Percentiles rank a stretch among this genome's conserved stretches.
These are phyloP conservation scores for Collybia nuda DNA, from an alignment of 768 basidiomycete genomes.

Conservation along the genomic window DNA sequence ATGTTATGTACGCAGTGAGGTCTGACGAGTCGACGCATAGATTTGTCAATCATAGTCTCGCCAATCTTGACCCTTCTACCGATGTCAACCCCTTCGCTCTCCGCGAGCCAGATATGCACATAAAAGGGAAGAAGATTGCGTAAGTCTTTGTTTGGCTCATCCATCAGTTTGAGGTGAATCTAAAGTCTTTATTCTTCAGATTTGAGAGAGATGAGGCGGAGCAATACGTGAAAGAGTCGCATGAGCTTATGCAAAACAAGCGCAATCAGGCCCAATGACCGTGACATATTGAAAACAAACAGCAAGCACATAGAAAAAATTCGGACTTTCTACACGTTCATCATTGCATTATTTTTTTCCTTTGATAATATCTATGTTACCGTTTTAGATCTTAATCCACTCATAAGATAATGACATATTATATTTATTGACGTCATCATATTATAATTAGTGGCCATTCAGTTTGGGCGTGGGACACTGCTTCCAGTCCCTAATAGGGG, in stretches of 20 bases:
- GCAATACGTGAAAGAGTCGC: constrained; percentile 61
- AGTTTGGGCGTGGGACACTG: too few species aligned
- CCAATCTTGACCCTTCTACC: constrained; percentile 71
- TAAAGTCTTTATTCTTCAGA: constrained; percentile 31
- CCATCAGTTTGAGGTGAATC: not conserved
- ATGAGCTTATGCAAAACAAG: constrained; percentile 45
- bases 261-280: too few species aligned
- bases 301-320: too few species aligned
- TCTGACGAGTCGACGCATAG: constrained; percentile 93
- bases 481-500: too few species aligned
- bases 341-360: too few species aligned
- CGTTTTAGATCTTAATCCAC: too few species aligned
- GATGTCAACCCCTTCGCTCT: constrained; percentile 93
- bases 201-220: constrained; percentile 71
- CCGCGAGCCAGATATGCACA: constrained; percentile 82
- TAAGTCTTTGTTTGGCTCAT: constrained; percentile 33
- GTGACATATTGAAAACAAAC: too few species aligned
- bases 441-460: too few species aligned
- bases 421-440: too few species aligned
- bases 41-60: constrained; percentile 95
- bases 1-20: constrained; percentile 89
- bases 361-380: too few species aligned
- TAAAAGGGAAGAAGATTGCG: constrained; percentile 77
- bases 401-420: too few species aligned
- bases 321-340: too few species aligned